Evolutionary conservation across 1,284 basidiomycete species (phyloP).

Genomic region (Cystobasidium sp.): DNA sequence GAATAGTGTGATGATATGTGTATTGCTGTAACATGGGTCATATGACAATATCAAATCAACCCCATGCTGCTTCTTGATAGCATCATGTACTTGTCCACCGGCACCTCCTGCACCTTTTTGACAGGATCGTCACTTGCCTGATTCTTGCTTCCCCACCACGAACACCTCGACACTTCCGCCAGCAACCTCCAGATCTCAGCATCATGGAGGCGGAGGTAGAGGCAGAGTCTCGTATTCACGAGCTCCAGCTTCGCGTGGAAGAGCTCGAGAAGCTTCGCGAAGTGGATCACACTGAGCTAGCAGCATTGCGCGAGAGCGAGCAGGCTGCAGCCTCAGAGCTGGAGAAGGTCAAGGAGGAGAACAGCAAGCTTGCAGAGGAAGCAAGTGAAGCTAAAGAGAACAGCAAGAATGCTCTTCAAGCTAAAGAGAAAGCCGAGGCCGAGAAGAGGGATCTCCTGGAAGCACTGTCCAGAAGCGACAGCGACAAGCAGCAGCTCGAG

Average conservation of each 20-base stretch:
- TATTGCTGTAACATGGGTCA: neutral
- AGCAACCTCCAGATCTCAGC: conserved; percentile 43
- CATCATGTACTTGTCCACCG: neutral
- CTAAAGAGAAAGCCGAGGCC: conserved; percentile 72
- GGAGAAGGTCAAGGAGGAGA: conserved; percentile 74
- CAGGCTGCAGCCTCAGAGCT: conserved; percentile 71
- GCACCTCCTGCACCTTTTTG: neutral
- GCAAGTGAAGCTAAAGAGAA: conserved; percentile 64
- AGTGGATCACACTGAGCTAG: conserved; percentile 57
- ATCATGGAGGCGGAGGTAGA: conserved; percentile 41
- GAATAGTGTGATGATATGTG: conserved; percentile 17
- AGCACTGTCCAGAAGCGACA: conserved; percentile 51
- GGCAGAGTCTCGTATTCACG: conserved; percentile 22
- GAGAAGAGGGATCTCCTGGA: conserved; percentile 63
- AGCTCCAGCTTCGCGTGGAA: conserved; percentile 43
- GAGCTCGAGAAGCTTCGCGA: conserved; percentile 45
- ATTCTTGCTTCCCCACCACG: neutral
- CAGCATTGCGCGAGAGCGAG: conserved; percentile 65
- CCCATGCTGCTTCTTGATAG: too few relatives aligned
- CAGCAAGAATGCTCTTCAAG: conserved; percentile 71
- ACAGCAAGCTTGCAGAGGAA: conserved; percentile 70
- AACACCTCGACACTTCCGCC: conserved; percentile 7
- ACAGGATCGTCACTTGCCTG: neutral
- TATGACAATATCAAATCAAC: neutral
- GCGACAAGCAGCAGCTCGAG: conserved; percentile 55